A percentile compares a stretch with the other conserved stretches of the same genome.
These are phyloP conservation scores for Ilyonectria sp. DNA, from an alignment of 2,329 filamentous ascomycete genomes.

Conservation along the genomic window DNA sequence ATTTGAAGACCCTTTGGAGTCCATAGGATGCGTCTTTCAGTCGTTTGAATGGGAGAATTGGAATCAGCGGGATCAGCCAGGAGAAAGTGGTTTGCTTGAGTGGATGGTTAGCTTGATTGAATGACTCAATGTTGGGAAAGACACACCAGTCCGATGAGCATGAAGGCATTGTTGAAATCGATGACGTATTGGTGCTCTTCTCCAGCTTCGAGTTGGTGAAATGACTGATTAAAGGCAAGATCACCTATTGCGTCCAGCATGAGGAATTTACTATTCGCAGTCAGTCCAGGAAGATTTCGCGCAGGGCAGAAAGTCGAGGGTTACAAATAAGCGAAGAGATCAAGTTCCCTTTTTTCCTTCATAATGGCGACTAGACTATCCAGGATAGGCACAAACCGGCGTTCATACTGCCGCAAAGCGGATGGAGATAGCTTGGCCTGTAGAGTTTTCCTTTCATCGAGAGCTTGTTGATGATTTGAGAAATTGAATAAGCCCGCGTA, in stretches of 20 bases:
- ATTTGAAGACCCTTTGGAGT: background rate
- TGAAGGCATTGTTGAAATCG: background rate
- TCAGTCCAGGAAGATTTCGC: background rate
- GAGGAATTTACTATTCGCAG: background rate
- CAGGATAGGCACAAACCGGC: background rate
- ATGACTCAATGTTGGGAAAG: background rate
- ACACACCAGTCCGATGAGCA: background rate
- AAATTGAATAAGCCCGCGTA: background rate
- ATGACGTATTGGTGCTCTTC: background rate
- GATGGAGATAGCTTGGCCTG: constrained; percentile 1
- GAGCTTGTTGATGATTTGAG: background rate
- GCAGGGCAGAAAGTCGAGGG: background rate
- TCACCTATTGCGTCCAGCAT: background rate
- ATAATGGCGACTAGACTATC: background rate
- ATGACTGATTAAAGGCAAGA: background rate
- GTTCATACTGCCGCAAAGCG: background rate
- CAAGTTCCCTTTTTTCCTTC: background rate
- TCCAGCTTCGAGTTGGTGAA: background rate
- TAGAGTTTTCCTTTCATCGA: background rate
- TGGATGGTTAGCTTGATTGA: background rate
- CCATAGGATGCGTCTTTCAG: background rate
- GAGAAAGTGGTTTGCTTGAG: constrained; percentile 1
- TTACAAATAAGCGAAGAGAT: background rate
- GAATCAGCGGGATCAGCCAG: background rate
- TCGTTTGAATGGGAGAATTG: background rate